Evolutionary conservation across 805 yeast genomes (phyloP).

Genomic region (Pichia deserticola): DNA sequence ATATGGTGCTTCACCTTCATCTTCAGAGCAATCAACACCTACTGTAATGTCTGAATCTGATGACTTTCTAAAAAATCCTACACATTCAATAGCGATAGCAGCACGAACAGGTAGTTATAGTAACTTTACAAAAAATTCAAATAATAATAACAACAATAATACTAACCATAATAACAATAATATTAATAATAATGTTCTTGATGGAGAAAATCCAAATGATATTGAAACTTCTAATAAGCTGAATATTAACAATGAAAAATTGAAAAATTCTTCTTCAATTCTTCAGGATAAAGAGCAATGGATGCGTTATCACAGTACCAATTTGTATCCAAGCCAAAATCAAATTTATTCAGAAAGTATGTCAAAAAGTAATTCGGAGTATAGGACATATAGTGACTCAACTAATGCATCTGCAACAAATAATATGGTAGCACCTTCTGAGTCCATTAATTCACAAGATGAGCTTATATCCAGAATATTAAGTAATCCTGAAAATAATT

Average conservation of each 20-base stretch:
- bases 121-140: too few relatives aligned
- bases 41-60: not conserved
- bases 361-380: not conserved
- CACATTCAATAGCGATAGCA: not conserved
- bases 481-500: not conserved
- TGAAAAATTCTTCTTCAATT: too few relatives aligned
- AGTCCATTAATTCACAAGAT: not conserved
- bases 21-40: not conserved
- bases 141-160: not conserved
- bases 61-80: not conserved
- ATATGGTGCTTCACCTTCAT: not conserved
- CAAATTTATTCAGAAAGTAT: not conserved
- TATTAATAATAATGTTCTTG: not conserved
- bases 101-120: not conserved
- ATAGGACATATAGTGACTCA: not conserved
- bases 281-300: conserved; percentile 1
- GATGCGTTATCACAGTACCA: not conserved
- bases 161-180: too few relatives aligned
- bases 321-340: not conserved
- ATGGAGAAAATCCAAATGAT: too few relatives aligned
- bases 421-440: not conserved
- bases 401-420: not conserved
- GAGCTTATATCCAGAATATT: not conserved
- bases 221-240: too few relatives aligned
- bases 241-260: too few relatives aligned